Conservation (phyloP, 75 land plant genomes). For the Picea sitchensis region DNA sequence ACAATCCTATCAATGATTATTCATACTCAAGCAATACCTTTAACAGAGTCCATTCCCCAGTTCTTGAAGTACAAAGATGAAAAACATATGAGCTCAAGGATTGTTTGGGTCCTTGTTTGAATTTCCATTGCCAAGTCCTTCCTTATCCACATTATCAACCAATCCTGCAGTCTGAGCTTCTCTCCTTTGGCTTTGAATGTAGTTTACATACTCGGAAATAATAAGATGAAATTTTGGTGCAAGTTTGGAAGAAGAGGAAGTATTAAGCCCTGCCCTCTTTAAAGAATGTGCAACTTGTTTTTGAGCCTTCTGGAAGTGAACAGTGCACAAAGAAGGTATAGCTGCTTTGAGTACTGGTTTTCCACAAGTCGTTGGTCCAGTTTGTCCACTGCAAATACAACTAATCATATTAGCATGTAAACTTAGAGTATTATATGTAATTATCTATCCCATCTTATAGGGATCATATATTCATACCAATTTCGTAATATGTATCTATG, state of each 20-base stretch:
- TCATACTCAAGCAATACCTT: not conserved
- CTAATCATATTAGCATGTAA: not conserved
- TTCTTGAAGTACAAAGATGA: not conserved
- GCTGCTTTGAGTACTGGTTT: slow-evolving; percentile 77
- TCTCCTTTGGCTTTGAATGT: slow-evolving; percentile 66
- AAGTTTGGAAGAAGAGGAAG: slow-evolving; percentile 38
- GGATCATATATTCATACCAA: no score
- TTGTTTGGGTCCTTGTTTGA: slow-evolving; percentile 3
- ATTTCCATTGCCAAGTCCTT: not conserved
- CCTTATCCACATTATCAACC: not conserved
- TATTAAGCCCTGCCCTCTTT: slow-evolving; percentile 61
- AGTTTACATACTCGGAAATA: slow-evolving; percentile 69
- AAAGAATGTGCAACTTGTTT: slow-evolving; percentile 48
- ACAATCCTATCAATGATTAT: not conserved
- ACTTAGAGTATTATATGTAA: not conserved
- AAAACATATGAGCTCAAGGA: not conserved
- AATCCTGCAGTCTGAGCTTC: slow-evolving; percentile 22
- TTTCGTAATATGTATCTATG: no score
- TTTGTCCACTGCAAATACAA: slow-evolving; percentile 36
- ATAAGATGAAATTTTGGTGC: slow-evolving; percentile 67
- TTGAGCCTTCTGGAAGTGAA: slow-evolving; percentile 64
- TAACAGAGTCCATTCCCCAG: not conserved
- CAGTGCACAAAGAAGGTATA: slow-evolving; percentile 55
- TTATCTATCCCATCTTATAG: no score
- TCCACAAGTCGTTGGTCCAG: slow-evolving; percentile 58